Conservation (phyloP, 2,329 filamentous ascomycete species). For the Tolypocladium cylindrosporum region DNA sequence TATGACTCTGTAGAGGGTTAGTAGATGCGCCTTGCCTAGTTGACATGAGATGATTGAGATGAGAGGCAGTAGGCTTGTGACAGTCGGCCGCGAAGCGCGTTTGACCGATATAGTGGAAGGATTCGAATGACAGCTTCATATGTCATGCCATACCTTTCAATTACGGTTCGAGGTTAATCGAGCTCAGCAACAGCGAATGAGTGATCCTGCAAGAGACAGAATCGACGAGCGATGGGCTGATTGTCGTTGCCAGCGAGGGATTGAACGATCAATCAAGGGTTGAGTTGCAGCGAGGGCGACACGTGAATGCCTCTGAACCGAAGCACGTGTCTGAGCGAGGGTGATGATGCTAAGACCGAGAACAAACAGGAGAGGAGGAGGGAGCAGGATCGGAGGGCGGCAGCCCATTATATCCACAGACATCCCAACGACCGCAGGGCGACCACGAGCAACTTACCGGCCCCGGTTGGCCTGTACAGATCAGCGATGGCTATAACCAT, state of each 20-base stretch:
- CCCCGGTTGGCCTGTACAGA: neutral
- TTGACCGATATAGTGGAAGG: neutral
- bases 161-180: neutral
- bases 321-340: constrained; percentile 6
- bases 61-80: no score
- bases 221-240: neutral
- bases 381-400: constrained; percentile 2
- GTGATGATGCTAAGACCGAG: neutral
- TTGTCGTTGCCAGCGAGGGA: constrained; percentile 15
- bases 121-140: neutral
- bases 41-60: no score
- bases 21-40: neutral
- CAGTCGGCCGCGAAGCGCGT: neutral
- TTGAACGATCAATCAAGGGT: constrained; percentile 22
- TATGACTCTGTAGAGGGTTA: constrained; percentile 6
- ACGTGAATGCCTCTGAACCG: neutral
- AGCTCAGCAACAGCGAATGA: neutral
- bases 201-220: neutral
- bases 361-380: neutral
- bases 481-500: neutral
- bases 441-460: neutral
- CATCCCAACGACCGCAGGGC: neutral
- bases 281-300: constrained; percentile 1
- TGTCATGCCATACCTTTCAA: neutral
- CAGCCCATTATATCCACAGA: constrained; percentile 6